Conservation (phyloP, 2,329 filamentous ascomycete species). For the Ceratocystis huliohia region DNA sequence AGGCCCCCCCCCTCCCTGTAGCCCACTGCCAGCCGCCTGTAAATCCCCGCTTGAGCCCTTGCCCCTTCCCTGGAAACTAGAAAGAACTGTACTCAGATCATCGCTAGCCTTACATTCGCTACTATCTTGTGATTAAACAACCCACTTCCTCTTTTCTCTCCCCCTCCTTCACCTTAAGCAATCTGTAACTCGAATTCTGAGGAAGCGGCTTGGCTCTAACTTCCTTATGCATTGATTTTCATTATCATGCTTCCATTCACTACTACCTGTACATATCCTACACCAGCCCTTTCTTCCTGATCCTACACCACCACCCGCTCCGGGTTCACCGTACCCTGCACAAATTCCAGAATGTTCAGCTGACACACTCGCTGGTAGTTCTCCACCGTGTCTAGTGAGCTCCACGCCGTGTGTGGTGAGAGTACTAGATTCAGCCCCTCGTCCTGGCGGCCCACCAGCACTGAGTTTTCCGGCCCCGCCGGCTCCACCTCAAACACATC, state of each 20-base stretch:
- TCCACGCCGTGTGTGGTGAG: constrained; percentile 21
- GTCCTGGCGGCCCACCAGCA: not conserved
- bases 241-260: not conserved
- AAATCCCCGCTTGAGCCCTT: no score
- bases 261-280: not conserved
- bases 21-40: not conserved
- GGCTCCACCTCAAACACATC: constrained; percentile 73
- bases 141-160: no score
- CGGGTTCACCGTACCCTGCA: constrained; percentile 9
- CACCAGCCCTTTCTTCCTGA: not conserved
- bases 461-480: constrained; percentile 30
- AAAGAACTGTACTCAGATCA: no score
- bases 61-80: no score
- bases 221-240: not conserved
- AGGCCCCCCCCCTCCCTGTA: not conserved
- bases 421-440: constrained; percentile 18
- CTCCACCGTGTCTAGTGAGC: constrained; percentile 18
- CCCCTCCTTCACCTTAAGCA: no score
- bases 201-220: no score
- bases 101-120: no score
- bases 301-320: constrained; percentile 13
- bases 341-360: constrained; percentile 15
- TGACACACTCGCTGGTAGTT: constrained; percentile 21
- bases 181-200: no score
- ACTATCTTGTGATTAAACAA: no score